Base-by-base conservation (phyloP, 805 yeast species). In the Metschnikowia henanensis region DNA sequence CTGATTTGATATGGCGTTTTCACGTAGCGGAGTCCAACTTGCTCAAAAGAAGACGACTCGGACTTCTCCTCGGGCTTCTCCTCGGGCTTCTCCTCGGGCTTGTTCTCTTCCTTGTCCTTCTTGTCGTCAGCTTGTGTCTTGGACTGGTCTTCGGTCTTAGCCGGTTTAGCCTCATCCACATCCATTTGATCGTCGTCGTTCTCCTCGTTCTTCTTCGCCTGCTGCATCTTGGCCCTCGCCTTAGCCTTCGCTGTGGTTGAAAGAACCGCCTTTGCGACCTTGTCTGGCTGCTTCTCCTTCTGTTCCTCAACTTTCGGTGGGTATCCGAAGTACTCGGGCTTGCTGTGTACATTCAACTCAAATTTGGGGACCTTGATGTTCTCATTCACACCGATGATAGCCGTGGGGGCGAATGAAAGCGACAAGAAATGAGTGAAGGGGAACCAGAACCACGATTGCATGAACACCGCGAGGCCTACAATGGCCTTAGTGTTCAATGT, bases 381-480 rank as follows among this genome's bases (percentile, higher is more conserved):
- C 49, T 79, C 84, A 45, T 83, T 81, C 10, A 94, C 87, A 52
- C 96, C 97, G 53, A 88, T 81, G 17, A 92, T 78, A 6, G 95
- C 81, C 2, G 98, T 94, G 41, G 99, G 97, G 7, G 94, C 79
- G 68, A 91, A 91, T 28, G 97, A 88, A 53, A 94, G 77, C 16
- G 95, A 83, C 57, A 94, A 71, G 72, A 94, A 94, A 67, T 94
- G 98, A 1, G 97, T 81, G 46, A 91, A 76, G 47, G 99, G 99
- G 81, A 84, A 94, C 99, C 99, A 94, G 68, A 90, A 88, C 99
- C 99, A 94, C 61, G 87, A 87, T 70, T 94, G 99, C 9, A 86
- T 72, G 62, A 94, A 94, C 47, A 94, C 79, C 0, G 94, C 82
- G 53, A 94, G 71, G 30, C 99, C 99, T 45, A 91, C 95, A 57